Evolutionary conservation across 2,329 filamentous ascomycete genomes (phyloP), one percentile per base, ranked within the genome.

Genomic region (Hypoxylon sp.): DNA sequence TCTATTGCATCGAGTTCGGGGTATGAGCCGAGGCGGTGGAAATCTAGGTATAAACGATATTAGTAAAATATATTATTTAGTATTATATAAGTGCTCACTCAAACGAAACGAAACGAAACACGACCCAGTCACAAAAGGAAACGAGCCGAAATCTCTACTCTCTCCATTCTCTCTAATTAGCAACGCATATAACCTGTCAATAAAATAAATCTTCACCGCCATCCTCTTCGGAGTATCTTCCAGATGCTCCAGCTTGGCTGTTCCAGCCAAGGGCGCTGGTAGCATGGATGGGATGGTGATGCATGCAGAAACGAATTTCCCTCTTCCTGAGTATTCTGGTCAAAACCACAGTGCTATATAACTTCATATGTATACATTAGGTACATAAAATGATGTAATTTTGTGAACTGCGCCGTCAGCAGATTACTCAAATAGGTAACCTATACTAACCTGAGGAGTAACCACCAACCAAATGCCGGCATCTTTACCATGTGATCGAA

Each of bases 301-400:
- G 54, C 51, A 63, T 60, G 54, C 48, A 44, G 39, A 37, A 50
- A 53, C 47, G 44, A 51, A 57, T 61, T 22, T 56, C 51, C 19
- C 53, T 59, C 42, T 57, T 59, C 57, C 37, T 24, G 31, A 51
- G 24, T 47, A 51, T 33, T 55, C 31, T 31, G 56, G 53, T 61
- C 44, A 58, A 57, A 64, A 58, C 63, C 55, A 54, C 63, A 56
- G 44, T 37, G 44, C 46, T 62, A 56, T 63, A 61, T 31, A 29
- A 63, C n/a, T 56, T 63, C 29, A 31, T 31, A 31, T n/a, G n/a
- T n/a, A n/a, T 31, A 31, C 29, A 31, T 31, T 5, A 4, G 3
- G 4, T 59, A 56, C 13, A 35, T 35, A 42, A 9, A 37, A 65
- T 70, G 68, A 70, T 70, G 68, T 70, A 70, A 70, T 68, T 61